phyloP scores from a whole-genome alignment of 208 protist species.

The Wallacemonas rigidus region DNA sequence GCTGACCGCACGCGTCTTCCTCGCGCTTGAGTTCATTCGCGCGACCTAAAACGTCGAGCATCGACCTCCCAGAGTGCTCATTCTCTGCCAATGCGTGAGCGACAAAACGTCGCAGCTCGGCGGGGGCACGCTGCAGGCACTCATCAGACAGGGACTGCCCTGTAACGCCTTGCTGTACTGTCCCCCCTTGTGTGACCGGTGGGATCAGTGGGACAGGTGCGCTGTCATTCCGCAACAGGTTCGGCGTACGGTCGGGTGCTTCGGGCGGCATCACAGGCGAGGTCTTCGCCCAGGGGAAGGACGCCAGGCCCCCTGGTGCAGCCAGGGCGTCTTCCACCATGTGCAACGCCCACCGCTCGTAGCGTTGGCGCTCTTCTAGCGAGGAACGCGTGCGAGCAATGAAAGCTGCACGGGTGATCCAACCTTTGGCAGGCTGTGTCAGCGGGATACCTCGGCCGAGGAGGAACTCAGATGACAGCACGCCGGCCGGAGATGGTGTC shows the following conservation, averaged over 20 bases:
- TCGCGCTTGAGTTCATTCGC: slow-evolving; percentile 29
- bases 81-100: slow-evolving; percentile 59
- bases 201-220: neutral
- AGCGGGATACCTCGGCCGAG: slow-evolving; percentile 45
- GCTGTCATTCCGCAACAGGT: slow-evolving; percentile 2
- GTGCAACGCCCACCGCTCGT: slow-evolving; percentile 68
- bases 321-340: slow-evolving; percentile 55
- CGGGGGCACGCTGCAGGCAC: slow-evolving; percentile 46
- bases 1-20: neutral
- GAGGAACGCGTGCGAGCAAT: slow-evolving; percentile 45
- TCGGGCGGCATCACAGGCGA: slow-evolving; percentile 69
- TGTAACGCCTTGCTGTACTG: neutral
- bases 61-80: slow-evolving; percentile 58
- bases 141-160: slow-evolving; percentile 43
- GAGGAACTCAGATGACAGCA: slow-evolving; percentile 58
- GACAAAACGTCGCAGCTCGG: slow-evolving; percentile 59
- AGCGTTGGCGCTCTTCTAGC: slow-evolving; percentile 41
- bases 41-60: slow-evolving; percentile 70
- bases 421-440: slow-evolving; percentile 52
- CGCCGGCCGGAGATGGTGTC: slow-evolving; percentile 13
- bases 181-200: too few species aligned
- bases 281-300: slow-evolving; percentile 47
- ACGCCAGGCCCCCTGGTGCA: slow-evolving; percentile 32
- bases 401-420: slow-evolving; percentile 67
- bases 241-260: slow-evolving; percentile 34